These are phyloP conservation scores for Penicillium sp. DNA, from an alignment of 2,329 filamentous ascomycete genomes.

Conservation along the genomic window DNA sequence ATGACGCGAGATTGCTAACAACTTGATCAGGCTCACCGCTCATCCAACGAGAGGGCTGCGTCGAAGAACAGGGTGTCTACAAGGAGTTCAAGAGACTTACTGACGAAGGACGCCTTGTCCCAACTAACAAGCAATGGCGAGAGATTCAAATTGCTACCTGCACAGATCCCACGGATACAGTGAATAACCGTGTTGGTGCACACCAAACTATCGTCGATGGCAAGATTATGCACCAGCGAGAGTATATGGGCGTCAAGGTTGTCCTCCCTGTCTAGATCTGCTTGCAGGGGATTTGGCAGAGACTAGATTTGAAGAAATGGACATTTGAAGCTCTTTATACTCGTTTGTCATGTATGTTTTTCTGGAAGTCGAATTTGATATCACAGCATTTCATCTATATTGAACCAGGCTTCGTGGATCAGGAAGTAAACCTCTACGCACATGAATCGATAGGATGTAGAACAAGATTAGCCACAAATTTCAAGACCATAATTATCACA, in stretches of 20 bases:
- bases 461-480: no score
- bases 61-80: slow-evolving; percentile 54
- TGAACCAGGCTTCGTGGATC: neutral
- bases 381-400: neutral
- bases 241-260: slow-evolving; percentile 57
- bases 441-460: neutral
- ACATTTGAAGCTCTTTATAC: neutral
- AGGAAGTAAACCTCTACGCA: neutral
- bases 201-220: slow-evolving; percentile 53
- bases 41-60: slow-evolving; percentile 52
- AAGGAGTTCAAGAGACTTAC: slow-evolving; percentile 55
- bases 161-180: slow-evolving; percentile 49
- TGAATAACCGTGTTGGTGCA: slow-evolving; percentile 50
- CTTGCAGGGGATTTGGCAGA: no score
- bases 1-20: neutral
- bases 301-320: neutral
- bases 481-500: no score
- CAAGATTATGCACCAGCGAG: slow-evolving; percentile 55
- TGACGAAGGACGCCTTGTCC: slow-evolving; percentile 49
- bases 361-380: neutral
- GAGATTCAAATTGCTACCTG: slow-evolving; percentile 56
- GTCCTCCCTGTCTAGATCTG: slow-evolving; percentile 45
- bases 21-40: slow-evolving; percentile 41
- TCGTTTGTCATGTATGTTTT: neutral
- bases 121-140: slow-evolving; percentile 56